Base-by-base conservation (phyloP, 2,329 filamentous ascomycete species). In the Aspergillus caelatus region DNA sequence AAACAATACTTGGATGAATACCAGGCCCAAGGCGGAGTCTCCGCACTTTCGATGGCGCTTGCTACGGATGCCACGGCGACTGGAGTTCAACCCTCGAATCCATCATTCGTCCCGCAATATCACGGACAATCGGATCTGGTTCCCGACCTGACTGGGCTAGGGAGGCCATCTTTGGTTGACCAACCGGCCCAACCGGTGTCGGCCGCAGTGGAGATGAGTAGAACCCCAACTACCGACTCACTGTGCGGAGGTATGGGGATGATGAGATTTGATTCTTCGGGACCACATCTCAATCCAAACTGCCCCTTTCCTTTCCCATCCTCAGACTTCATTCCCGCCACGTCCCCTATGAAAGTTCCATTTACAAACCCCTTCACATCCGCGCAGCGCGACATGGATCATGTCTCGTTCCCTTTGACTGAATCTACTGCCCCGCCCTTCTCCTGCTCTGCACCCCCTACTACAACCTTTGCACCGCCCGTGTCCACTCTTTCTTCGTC, bases 171-270 rank as follows among this genome's bases (percentile, higher is more conserved):
- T 14, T 46, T 67, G 68, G 66, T 71, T 58, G 73, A 76, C 61
- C 69, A 69, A 52, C 64, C 74, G 64, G 69, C 65, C 30, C 66
- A 69, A 39, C 69, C 72, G 28, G 61, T 71, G 30, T 68, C 72
- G 41, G 71, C 70, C 34, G 67, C 77, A 46, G 74, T 77, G 59
- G 76, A 80, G 63, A 83, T 83, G 81, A 79, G 74, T 66, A 77
- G 80, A 66, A 81, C 76, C 66, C 74, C 75, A 50, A 83, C 81
- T 36, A 78, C 80, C 66, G 80, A 83, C 66, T 78, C 79, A 39
- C 67, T 83, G 55, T 79, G 78, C 63, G 77, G 78, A 64, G 75
- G 75, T 56, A 71, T 82, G 66, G 74, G 74, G 65, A 81, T 80
- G 78, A 78, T 82, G 71, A 74, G 79, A 65, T 78, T 82, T 68